Conservation (phyloP, 2,329 filamentous ascomycete species). For the Ophiosphaerella herpotricha region DNA sequence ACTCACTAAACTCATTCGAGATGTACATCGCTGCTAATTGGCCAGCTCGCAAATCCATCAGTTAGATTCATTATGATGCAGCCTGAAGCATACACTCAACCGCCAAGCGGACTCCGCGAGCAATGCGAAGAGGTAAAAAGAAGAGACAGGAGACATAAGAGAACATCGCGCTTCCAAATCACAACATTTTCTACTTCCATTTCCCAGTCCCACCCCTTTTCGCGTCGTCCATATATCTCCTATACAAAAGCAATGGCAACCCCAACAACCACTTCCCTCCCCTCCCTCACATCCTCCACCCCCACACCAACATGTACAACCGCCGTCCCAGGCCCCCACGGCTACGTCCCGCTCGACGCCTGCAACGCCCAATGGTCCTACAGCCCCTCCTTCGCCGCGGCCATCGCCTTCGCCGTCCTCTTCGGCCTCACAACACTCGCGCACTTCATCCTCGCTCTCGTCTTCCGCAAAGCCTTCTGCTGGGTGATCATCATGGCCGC, state of each 20-base stretch:
- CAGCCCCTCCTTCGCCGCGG: conserved; percentile 26
- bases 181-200: too few relatives aligned
- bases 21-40: conserved; percentile 8
- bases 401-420: conserved; percentile 26
- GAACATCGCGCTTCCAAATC: too few relatives aligned
- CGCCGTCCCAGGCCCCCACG: conserved; percentile 25
- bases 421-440: conserved; percentile 30
- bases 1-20: conserved; percentile 3
- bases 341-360: conserved; percentile 27
- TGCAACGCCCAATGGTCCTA: conserved; percentile 36
- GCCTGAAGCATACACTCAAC: not conserved
- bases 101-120: not conserved
- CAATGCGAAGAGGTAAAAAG: too few relatives aligned
- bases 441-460: conserved; percentile 25
- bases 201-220: not conserved
- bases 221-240: not conserved
- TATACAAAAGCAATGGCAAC: conserved; percentile 13
- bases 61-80: not conserved
- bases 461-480: conserved; percentile 42
- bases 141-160: too few relatives aligned
- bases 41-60: conserved; percentile 10
- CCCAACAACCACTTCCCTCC: conserved; percentile 8
- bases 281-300: conserved; percentile 3
- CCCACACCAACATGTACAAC: conserved; percentile 26
- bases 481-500: conserved; percentile 54